Percentiles rank a stretch among this genome's conserved stretches.
Evolutionary conservation across 1,139 yeast genomes (phyloP).

Genomic region (Suhomyces kunorum): DNA sequence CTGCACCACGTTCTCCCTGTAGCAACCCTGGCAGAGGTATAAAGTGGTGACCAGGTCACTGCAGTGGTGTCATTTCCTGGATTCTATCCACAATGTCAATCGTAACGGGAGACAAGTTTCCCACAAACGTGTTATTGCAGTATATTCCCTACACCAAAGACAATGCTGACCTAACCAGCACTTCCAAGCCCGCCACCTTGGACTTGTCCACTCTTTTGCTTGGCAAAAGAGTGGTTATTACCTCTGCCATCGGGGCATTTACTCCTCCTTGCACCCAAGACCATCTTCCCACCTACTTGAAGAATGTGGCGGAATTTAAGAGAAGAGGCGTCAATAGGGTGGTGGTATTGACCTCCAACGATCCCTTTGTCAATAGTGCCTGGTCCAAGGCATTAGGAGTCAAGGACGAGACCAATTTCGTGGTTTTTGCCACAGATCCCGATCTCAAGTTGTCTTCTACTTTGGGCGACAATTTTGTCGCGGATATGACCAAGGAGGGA

Average conservation of each 20-base stretch:
- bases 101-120: conserved; percentile 12
- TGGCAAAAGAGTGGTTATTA: conserved; percentile 28
- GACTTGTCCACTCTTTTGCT: conserved; percentile 51
- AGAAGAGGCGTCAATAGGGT: conserved; percentile 72
- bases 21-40: neutral
- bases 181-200: conserved; percentile 43
- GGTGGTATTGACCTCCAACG: conserved; percentile 74
- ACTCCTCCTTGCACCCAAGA: conserved; percentile 84
- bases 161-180: conserved; percentile 7
- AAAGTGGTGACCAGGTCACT: neutral
- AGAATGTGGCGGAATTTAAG: conserved; percentile 52
- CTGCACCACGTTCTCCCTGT: neutral
- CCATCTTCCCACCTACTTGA: conserved; percentile 77
- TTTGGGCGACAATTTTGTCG: conserved; percentile 56
- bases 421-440: conserved; percentile 76
- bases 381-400: conserved; percentile 19
- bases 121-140: conserved; percentile 18
- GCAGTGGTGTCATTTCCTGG: neutral
- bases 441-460: conserved; percentile 61
- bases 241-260: conserved; percentile 38
- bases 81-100: neutral
- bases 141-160: conserved; percentile 15
- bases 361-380: conserved; percentile 48
- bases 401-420: conserved; percentile 33
- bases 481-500: conserved; percentile 48